These are phyloP conservation scores for Oxytropis ochrocephala DNA, from an alignment of 306 rosid genomes.

Conservation along the genomic window DNA sequence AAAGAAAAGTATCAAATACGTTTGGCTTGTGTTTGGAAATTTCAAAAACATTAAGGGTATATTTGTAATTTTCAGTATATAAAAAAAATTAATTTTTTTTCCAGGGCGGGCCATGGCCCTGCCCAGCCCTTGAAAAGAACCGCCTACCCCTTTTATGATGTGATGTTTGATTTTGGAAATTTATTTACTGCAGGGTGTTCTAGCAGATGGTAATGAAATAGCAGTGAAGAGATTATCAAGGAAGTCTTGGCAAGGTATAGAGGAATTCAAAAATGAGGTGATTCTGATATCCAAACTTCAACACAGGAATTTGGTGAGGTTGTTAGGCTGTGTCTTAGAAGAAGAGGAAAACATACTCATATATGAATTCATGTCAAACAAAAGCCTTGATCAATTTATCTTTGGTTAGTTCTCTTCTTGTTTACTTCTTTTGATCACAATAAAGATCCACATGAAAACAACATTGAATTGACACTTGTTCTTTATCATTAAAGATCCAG, in stretches of 20 bases:
- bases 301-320: conserved; percentile 56
- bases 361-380: conserved; percentile 60
- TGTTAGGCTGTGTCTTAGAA: conserved; percentile 51
- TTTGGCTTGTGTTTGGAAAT: too few relatives aligned
- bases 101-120: too few relatives aligned
- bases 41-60: too few relatives aligned
- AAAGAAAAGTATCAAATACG: too few relatives aligned
- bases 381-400: conserved; percentile 50
- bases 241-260: conserved; percentile 60
- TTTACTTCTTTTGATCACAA: background rate
- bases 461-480: background rate
- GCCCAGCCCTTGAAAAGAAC: too few relatives aligned
- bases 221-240: conserved; percentile 57
- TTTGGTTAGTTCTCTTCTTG: conserved; percentile 36
- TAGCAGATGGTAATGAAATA: conserved; percentile 46
- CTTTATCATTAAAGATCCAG: conserved; percentile 24
- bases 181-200: conserved; percentile 39
- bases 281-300: conserved; percentile 55
- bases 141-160: background rate
- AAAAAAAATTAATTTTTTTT: too few relatives aligned
- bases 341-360: conserved; percentile 51
- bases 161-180: background rate
- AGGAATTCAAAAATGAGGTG: conserved; percentile 61
- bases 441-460: background rate
- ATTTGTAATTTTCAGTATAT: too few relatives aligned